Base-by-base conservation (phyloP, 2,329 filamentous ascomycete genomes). In the Pseudogymnoascus sp. region DNA sequence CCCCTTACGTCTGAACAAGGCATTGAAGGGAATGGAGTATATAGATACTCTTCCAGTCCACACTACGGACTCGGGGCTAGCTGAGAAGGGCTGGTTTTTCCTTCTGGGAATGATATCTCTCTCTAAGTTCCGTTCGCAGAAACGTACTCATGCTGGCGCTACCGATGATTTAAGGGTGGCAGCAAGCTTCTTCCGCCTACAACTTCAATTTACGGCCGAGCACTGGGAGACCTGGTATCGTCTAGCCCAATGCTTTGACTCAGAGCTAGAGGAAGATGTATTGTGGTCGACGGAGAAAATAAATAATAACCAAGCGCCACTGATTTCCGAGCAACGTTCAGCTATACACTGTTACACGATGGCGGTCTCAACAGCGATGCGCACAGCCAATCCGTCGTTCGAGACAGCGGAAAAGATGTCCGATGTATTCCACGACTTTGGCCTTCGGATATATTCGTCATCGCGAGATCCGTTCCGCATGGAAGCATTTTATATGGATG, bases 81-180 rank as follows among this genome's bases (percentile, higher is more conserved):
- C 93, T 0, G 85, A 85, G 23, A 89, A 91, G 68, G 90, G 92
- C 53, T 97, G 93, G 93, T 96, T 91, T 74, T 96, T 95, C 74
- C 78, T 97, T 31, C 84, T 96, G 66, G 93, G 93, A 19, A 89
- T 95, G 81, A 90, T 96, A 63, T 87, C 91, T 2, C 81, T 97
- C 64, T 91, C 89, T 47, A 96, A 92, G 71, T 97, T 96, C 73
- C 70, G 72, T 17, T 69, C 71, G 15, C 70, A 72, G 61, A 77
- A 76, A 64, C 69, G 73, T 17, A 66, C 73, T 38, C 70, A 70
- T 6, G 71, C 74, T 9, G 73, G 72, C 11, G 69, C 74, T 11
- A 73, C 71, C 10, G 76, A 77, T 59, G 76, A 78, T 64, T 67
- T 77, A 50, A 69, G 71, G 57, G 70, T 74, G 15, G 74, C 71